These are phyloP conservation scores for Alternaria infectoria DNA, from an alignment of 2,329 filamentous ascomycete species.

Conservation along the genomic window DNA sequence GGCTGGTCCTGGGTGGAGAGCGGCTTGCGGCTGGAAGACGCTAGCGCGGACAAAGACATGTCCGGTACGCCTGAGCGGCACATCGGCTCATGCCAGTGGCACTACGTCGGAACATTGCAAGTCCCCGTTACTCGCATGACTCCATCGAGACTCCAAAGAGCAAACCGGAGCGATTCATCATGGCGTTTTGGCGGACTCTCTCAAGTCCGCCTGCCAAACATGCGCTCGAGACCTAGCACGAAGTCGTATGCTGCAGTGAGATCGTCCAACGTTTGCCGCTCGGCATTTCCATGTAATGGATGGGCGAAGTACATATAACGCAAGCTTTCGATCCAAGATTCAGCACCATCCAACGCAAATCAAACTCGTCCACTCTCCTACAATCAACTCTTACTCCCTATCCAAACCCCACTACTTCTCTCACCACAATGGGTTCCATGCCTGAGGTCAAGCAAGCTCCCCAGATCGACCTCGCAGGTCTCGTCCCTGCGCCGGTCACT, in stretches of 20 bases:
- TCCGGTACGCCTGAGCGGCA: constrained; percentile 1
- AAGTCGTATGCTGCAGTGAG: neutral
- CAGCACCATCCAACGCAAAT: neutral
- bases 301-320: constrained; percentile 1
- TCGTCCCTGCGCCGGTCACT: constrained; percentile 60
- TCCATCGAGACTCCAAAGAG: neutral
- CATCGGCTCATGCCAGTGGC: neutral
- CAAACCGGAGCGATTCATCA: neutral
- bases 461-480: constrained; percentile 56
- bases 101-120: neutral
- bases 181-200: constrained; percentile 11
- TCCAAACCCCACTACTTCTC: neutral
- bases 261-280: neutral
- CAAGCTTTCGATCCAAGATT: neutral
- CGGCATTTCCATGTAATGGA: neutral
- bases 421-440: constrained; percentile 32
- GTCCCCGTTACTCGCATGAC: neutral
- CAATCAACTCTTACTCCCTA: constrained; percentile 3
- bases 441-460: constrained; percentile 28
- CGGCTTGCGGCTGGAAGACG: neutral
- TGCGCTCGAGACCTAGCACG: neutral
- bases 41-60: constrained; percentile 18
- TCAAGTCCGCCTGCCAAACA: constrained; percentile 11
- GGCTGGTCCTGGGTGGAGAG: neutral
- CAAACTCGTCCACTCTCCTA: neutral